Percentiles rank a stretch among this genome's conserved stretches.
phyloP scores from a whole-genome alignment of 345 rosid genomes.

The Gossypium arboreum region DNA sequence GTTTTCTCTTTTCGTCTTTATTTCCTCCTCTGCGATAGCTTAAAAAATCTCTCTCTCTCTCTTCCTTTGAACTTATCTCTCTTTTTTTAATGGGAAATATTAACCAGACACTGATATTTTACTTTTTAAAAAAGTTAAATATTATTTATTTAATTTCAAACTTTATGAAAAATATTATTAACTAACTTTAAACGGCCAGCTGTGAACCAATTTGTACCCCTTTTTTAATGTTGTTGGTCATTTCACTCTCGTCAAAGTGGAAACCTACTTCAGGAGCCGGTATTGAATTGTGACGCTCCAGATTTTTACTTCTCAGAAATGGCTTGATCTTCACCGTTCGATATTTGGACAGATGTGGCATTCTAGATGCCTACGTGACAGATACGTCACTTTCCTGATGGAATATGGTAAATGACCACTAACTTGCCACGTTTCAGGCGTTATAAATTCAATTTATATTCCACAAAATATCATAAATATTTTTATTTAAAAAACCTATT shows the following conservation, averaged over 20 bases:
- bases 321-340: conserved; percentile 19
- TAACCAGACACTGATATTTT: background rate
- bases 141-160: too few species aligned
- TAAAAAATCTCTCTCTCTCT: conserved; percentile 18
- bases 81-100: background rate
- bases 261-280: conserved; percentile 14
- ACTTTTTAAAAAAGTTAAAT: too few species aligned
- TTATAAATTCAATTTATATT: background rate
- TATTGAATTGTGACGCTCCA: conserved; percentile 28
- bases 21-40: background rate
- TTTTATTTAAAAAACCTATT: too few species aligned
- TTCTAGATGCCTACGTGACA: conserved; percentile 42
- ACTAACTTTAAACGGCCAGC: conserved; percentile 1
- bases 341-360: conserved; percentile 17
- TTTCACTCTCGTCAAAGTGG: conserved; percentile 12
- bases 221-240: conserved; percentile 8
- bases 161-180: background rate
- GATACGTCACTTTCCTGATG: conserved; percentile 42
- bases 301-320: conserved; percentile 16
- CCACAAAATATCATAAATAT: background rate
- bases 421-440: conserved; percentile 27
- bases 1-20: background rate
- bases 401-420: conserved; percentile 33
- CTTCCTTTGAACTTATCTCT: background rate
- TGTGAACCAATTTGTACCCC: background rate